phyloP scores from a whole-genome alignment of 2,329 filamentous ascomycete genomes.

The Sphaerostilbella broomeana region DNA sequence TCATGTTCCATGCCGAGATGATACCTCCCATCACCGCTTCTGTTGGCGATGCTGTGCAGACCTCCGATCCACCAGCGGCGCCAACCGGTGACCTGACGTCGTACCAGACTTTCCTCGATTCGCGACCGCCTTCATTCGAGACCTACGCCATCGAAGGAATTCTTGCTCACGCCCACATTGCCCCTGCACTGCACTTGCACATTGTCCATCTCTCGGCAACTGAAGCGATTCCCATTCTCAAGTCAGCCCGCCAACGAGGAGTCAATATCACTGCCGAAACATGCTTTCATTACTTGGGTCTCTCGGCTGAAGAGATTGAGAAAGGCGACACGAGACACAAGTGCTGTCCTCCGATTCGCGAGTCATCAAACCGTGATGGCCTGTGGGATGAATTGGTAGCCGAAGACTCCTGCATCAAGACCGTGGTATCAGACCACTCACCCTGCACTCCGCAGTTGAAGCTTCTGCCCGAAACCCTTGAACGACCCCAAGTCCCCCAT shows the following conservation, averaged over 20 bases:
- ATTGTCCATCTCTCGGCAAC: slow-evolving; percentile 91
- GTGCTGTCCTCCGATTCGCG: slow-evolving; percentile 88
- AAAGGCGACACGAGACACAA: slow-evolving; percentile 89
- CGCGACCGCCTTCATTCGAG: slow-evolving; percentile 82
- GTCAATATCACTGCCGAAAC: slow-evolving; percentile 90
- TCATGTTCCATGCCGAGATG: slow-evolving; percentile 99
- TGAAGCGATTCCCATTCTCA: slow-evolving; percentile 76
- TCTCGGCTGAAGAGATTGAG: slow-evolving; percentile 74
- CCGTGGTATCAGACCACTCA: slow-evolving; percentile 90
- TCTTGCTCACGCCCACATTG: slow-evolving; percentile 69
- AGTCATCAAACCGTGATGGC: slow-evolving; percentile 70
- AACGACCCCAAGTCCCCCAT: slow-evolving; percentile 35
- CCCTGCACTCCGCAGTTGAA: slow-evolving; percentile 95
- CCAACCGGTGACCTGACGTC: slow-evolving; percentile 66
- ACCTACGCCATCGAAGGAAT: slow-evolving; percentile 87
- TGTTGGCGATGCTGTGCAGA: slow-evolving; percentile 69
- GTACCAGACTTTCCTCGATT: slow-evolving; percentile 88
- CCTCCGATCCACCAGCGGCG: slow-evolving; percentile 60
- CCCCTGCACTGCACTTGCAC: slow-evolving; percentile 78
- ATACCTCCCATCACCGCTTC: slow-evolving; percentile 78
- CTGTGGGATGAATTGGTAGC: slow-evolving; percentile 77
- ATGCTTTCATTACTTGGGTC: slow-evolving; percentile 88
- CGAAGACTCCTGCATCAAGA: slow-evolving; percentile 73
- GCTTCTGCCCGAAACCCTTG: slow-evolving; percentile 65
- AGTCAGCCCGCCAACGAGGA: slow-evolving; percentile 63